Evolutionary conservation across 805 yeast genomes (phyloP).

Genomic region (Sungouiella thailandica): DNA sequence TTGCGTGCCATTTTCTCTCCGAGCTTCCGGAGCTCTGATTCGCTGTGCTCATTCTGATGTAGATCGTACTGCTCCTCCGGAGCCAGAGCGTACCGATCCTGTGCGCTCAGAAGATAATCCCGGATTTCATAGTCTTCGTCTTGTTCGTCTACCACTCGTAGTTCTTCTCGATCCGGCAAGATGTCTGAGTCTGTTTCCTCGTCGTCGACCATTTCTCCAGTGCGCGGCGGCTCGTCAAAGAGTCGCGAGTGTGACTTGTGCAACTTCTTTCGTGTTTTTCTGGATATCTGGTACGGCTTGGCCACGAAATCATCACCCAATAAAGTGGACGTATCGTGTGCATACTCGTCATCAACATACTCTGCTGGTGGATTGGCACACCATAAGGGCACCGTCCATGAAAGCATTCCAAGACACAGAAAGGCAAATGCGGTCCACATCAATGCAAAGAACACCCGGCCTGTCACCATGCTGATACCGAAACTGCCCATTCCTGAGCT

Average conservation of each 20-base stretch:
- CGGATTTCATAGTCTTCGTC: background rate
- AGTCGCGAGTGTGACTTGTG: constrained; percentile 1
- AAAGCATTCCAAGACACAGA: constrained; percentile 20
- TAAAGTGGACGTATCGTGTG: background rate
- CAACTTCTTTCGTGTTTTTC: constrained; percentile 1
- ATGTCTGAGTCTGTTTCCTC: too few species aligned
- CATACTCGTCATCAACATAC: constrained; percentile 15
- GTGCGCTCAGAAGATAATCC: background rate
- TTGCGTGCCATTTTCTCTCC: constrained; percentile 34
- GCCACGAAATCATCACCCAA: background rate
- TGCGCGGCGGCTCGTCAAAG: constrained; percentile 1
- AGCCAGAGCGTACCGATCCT: background rate
- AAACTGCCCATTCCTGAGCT: constrained; percentile 30
- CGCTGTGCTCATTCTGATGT: constrained; percentile 6
- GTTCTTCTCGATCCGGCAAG: too few species aligned
- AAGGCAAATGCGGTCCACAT: constrained; percentile 33
- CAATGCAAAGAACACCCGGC: constrained; percentile 37
- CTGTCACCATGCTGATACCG: constrained; percentile 43
- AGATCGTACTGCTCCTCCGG: background rate
- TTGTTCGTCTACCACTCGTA: background rate
- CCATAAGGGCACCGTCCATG: constrained; percentile 42
- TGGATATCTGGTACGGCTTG: background rate
- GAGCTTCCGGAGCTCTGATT: constrained; percentile 26
- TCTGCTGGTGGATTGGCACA: constrained; percentile 43
- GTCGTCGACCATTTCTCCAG: background rate